Evolutionary conservation across 148 eudicot species (phyloP).

Genomic region (Selenicereus undatus): DNA sequence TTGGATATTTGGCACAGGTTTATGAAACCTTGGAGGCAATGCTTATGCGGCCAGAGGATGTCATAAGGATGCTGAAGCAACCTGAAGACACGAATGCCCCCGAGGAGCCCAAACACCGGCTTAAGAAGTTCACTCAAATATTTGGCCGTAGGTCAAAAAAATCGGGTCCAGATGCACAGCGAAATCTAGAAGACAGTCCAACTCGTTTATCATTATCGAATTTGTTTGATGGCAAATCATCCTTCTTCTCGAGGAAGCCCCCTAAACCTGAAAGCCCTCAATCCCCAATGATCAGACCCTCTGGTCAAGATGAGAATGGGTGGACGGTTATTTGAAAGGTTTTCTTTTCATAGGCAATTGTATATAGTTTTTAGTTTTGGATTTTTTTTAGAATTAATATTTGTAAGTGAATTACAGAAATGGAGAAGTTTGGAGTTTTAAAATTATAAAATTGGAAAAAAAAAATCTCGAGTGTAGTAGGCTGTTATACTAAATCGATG

Average conservation of each 20-base stretch:
- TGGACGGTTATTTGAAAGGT: slow-evolving; percentile 40
- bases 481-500: not conserved
- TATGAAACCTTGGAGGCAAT: slow-evolving; percentile 83
- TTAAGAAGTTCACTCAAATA: slow-evolving; percentile 56
- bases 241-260: slow-evolving; percentile 70
- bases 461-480: not conserved
- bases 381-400: not conserved
- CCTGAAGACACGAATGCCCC: slow-evolving; percentile 45
- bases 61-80: slow-evolving; percentile 45
- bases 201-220: slow-evolving; percentile 40
- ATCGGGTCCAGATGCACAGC: slow-evolving; percentile 31
- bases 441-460: not conserved
- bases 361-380: not conserved
- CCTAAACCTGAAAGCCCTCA: slow-evolving; percentile 49
- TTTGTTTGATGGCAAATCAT: slow-evolving; percentile 36
- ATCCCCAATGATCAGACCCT: slow-evolving; percentile 40
- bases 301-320: slow-evolving; percentile 42
- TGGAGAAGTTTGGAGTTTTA: not conserved
- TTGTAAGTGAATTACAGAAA: not conserved
- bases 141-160: slow-evolving; percentile 51
- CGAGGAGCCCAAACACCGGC: slow-evolving; percentile 56
- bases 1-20: slow-evolving; percentile 40
- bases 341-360: slow-evolving; percentile 16
- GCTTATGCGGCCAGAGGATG: slow-evolving; percentile 58
- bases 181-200: slow-evolving; percentile 39